These are phyloP conservation scores for Debaryomyces psychrophilus DNA, from an alignment of 1,139 yeast genomes.

Conservation along the genomic window DNA sequence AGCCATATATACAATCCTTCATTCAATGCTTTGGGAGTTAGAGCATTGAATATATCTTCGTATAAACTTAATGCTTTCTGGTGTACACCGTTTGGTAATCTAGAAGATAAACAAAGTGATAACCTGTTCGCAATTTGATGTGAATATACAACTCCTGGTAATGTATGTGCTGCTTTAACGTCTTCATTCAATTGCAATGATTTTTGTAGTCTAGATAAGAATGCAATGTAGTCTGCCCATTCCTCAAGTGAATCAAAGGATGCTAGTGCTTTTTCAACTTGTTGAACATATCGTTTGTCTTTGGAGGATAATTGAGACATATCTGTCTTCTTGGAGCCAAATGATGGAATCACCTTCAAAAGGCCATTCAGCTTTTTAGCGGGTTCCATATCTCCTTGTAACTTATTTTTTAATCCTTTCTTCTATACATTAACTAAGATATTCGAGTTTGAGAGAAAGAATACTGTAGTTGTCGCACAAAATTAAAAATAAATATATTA, in stretches of 20 bases:
- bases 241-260: conserved; percentile 87
- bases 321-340: conserved; percentile 10
- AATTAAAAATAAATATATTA: background rate
- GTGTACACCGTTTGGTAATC: conserved; percentile 93
- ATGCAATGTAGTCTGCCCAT: conserved; percentile 99
- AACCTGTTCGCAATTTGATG: conserved; percentile 51
- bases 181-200: conserved; percentile 50
- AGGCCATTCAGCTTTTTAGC: conserved; percentile 11
- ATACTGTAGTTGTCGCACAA: conserved; percentile 7
- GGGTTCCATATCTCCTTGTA: conserved; percentile 6
- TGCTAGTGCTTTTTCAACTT: conserved; percentile 71
- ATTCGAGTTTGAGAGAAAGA: background rate
- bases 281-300: conserved; percentile 67
- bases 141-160: conserved; percentile 48
- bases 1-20: conserved; percentile 69
- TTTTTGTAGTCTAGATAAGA: conserved; percentile 75
- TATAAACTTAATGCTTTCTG: conserved; percentile 83
- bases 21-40: conserved; percentile 57
- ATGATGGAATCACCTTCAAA: conserved; percentile 12
- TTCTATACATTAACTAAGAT: background rate
- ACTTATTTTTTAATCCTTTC: background rate
- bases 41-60: conserved; percentile 63
- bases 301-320: conserved; percentile 41
- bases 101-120: conserved; percentile 72
- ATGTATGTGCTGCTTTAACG: conserved; percentile 40